Evolutionary conservation across 2,329 filamentous ascomycete genomes (phyloP).

Genomic region (Stagonosporopsis vannaccii): DNA sequence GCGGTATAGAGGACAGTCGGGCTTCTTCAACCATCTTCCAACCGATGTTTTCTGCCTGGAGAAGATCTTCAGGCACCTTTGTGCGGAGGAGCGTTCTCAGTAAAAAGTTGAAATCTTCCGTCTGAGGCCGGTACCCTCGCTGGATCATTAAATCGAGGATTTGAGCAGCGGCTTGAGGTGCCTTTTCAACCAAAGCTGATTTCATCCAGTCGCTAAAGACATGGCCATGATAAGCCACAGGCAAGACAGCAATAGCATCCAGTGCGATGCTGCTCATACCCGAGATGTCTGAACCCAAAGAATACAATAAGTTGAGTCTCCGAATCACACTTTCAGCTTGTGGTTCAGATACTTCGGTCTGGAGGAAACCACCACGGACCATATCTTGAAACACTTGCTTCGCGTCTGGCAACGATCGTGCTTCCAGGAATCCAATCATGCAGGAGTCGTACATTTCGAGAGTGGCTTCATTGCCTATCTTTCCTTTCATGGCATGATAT

Average conservation of each 20-base stretch:
- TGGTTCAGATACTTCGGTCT: constrained; percentile 50
- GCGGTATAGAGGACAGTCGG: constrained; percentile 8
- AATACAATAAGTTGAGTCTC: constrained; percentile 38
- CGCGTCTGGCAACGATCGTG: constrained; percentile 70
- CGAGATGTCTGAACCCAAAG: constrained; percentile 38
- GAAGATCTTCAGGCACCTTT: constrained; percentile 22
- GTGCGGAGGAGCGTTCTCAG: constrained; percentile 77
- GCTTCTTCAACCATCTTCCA: constrained; percentile 46
- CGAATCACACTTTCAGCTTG: constrained; percentile 31
- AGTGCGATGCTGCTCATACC: constrained; percentile 41
- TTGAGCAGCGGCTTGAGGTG: constrained; percentile 68
- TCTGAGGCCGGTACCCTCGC: constrained; percentile 70
- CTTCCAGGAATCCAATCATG: constrained; percentile 73
- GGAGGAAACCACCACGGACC: constrained; percentile 66
- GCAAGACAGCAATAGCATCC: constrained; percentile 60
- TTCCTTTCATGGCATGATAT: constrained; percentile 64
- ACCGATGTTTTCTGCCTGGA: constrained; percentile 46
- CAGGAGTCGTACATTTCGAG: constrained; percentile 80
- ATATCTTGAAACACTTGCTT: constrained; percentile 86
- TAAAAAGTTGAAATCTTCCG: constrained; percentile 82
- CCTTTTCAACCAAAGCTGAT: constrained; percentile 72
- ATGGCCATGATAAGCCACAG: constrained; percentile 71
- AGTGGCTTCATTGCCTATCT: constrained; percentile 66
- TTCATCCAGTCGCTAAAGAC: constrained; percentile 92
- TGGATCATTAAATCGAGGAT: constrained; percentile 79